These are phyloP conservation scores for Sporisorium exsertum DNA, from an alignment of 1,284 basidiomycete species.

Conservation along the genomic window DNA sequence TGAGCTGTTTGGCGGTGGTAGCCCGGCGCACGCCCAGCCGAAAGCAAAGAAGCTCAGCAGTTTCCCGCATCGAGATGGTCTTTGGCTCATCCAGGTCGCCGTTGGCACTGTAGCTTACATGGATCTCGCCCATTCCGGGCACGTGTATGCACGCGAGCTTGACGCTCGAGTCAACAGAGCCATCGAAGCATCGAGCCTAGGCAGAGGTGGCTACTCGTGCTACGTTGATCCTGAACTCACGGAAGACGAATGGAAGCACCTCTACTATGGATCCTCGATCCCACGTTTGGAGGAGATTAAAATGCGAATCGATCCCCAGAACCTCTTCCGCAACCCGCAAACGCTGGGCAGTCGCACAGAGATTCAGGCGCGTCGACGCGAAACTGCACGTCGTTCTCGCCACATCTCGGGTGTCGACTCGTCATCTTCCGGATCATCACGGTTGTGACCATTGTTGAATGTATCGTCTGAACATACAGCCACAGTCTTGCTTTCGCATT, in stretches of 20 bases:
- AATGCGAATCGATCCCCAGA: constrained; percentile 49
- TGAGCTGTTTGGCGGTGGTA: constrained; percentile 60
- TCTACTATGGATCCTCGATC: constrained; percentile 54
- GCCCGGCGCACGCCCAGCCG: constrained; percentile 23
- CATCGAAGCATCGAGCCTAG: constrained; percentile 28
- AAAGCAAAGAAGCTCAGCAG: constrained; percentile 35
- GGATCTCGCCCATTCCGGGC: constrained; percentile 32
- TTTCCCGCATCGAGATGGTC: constrained; percentile 55
- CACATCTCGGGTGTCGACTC: not conserved
- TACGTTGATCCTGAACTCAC: constrained; percentile 56
- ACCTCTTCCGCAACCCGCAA: constrained; percentile 57
- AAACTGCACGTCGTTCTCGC: not conserved
- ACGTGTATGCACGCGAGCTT: constrained; percentile 29
- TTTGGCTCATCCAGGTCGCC: constrained; percentile 61
- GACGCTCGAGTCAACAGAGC: constrained; percentile 37
- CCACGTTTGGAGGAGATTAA: constrained; percentile 50
- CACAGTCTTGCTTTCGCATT: no score
- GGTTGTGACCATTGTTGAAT: not conserved
- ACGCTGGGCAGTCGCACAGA: constrained; percentile 36
- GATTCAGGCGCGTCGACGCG: constrained; percentile 26
- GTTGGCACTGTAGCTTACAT: constrained; percentile 37
- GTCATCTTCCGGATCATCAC: constrained; percentile 3
- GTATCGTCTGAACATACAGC: not conserved
- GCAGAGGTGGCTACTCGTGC: constrained; percentile 50
- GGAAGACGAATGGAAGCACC: constrained; percentile 44